Evolutionary conservation across 164 flowering plant species (phyloP), one percentile per base, ranked within the genome.

Genomic region (Berberis vulgaris): DNA sequence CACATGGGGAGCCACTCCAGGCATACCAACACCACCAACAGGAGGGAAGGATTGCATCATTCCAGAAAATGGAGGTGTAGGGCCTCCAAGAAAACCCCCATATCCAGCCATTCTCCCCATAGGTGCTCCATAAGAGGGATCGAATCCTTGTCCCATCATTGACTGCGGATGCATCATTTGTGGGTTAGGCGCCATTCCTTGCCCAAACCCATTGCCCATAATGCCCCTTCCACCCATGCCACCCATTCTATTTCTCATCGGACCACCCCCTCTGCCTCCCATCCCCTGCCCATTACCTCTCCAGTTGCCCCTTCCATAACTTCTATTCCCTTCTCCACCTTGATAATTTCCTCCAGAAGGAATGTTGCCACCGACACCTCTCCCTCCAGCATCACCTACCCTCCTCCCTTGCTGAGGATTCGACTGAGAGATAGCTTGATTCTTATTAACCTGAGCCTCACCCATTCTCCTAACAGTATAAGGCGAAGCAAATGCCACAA

Each of bases 401-500:
- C 86, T 75, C 74, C 82, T 74, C 38, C 71, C 67, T 55, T 78
- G 90, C 13, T 68, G 6, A 59, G 59, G 57, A 40, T 68, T 9
- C 11, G 75, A 4, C 74, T 82, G 88, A 40, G 76, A 12, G 43
- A 67, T 61, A 60, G 77, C 80, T 50, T 88, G 93, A 67, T 69
- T 88, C 72, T 83, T 81, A 63, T 78, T 88, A 60, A 84, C 75
- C 71, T 83, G 88, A 41, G 94, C 90, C 71, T 86, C 94, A 45
- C 96, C 96, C 98, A 87, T 88, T 67, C 74, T 80, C 80, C 85
- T 86, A 60, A 91, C 77, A 66, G 71, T 78, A 61, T 61, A 78
- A 2, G 92, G 95, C 0, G 96, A 85, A 42, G 96, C 91, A 75
- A 60, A 84, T 4, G 88, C 92, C 59, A 91, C 96, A 45, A 89